Conservation (phyloP, 345 rosid species). For the Murraya paniculata region DNA sequence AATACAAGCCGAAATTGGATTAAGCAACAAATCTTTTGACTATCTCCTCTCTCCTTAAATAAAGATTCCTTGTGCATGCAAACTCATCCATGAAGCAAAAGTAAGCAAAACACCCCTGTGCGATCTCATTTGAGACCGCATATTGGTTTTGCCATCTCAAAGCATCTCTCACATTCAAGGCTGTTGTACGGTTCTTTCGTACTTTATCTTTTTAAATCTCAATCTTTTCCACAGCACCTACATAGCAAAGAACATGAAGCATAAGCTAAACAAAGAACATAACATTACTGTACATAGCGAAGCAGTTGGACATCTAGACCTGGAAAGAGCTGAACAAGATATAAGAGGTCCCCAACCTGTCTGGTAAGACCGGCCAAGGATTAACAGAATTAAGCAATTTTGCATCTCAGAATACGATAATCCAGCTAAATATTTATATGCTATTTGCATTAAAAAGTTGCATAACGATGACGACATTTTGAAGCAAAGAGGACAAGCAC, state of each 20-base stretch:
- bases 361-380: neutral
- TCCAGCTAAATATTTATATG: neutral
- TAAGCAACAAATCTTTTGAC: neutral
- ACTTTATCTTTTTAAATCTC: neutral
- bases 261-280: neutral
- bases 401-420: neutral
- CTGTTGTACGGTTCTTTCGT: neutral
- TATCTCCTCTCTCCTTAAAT: neutral
- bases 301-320: neutral
- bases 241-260: constrained; percentile 3
- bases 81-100: constrained; percentile 5
- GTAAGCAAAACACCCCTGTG: neutral
- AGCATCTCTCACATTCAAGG: constrained; percentile 1
- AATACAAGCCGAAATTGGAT: neutral
- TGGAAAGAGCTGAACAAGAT: neutral
- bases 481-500: neutral
- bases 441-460: neutral
- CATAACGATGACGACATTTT: neutral
- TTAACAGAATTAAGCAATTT: neutral
- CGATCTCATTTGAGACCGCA: neutral
- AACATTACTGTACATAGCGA: neutral
- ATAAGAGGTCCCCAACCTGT: neutral
- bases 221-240: constrained; percentile 45
- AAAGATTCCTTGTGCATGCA: neutral
- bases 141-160: neutral